phyloP scores from a whole-genome alignment of 352 stramenopile genomes.

The Pythium insidiosum region DNA sequence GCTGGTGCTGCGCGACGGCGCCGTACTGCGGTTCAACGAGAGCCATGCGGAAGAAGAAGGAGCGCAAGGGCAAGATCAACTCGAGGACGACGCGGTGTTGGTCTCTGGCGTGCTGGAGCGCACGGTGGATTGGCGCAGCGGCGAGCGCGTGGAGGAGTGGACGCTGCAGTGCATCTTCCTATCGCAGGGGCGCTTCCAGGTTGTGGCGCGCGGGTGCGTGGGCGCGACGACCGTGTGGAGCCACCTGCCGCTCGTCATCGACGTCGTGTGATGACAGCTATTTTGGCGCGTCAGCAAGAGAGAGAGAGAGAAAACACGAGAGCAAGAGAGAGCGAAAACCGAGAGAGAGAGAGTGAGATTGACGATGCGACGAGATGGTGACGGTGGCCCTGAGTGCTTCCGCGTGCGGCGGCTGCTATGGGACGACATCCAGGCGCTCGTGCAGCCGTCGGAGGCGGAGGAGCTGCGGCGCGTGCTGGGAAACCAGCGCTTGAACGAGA shows the following conservation, averaged over 20 bases:
- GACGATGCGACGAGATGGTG: too few species aligned
- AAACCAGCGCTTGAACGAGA: conserved; percentile 58
- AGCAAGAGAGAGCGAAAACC: neutral
- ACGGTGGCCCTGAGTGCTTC: conserved; percentile 69
- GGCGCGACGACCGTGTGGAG: conserved; percentile 21
- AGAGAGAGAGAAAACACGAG: too few species aligned
- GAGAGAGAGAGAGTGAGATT: neutral
- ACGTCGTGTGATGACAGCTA: conserved; percentile 11
- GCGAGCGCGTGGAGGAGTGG: conserved; percentile 3
- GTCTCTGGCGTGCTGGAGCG: conserved; percentile 3
- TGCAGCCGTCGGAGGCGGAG: conserved; percentile 42
- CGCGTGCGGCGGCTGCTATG: conserved; percentile 62
- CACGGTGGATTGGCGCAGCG: neutral
- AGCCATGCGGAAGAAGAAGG: too few species aligned
- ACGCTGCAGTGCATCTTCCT: conserved; percentile 51
- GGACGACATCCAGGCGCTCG: conserved; percentile 56
- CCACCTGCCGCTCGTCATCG: conserved; percentile 37
- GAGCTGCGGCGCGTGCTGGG: conserved; percentile 56
- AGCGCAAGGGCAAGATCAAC: too few species aligned
- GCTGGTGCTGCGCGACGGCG: too few species aligned
- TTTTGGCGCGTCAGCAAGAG: neutral
- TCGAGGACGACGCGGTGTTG: conserved; percentile 1
- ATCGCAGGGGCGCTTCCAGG: conserved; percentile 42
- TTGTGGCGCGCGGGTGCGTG: conserved; percentile 16
- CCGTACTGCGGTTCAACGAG: too few species aligned